phyloP scores from a whole-genome alignment of 441 rosid genomes.

The Mallotus japonicus region DNA sequence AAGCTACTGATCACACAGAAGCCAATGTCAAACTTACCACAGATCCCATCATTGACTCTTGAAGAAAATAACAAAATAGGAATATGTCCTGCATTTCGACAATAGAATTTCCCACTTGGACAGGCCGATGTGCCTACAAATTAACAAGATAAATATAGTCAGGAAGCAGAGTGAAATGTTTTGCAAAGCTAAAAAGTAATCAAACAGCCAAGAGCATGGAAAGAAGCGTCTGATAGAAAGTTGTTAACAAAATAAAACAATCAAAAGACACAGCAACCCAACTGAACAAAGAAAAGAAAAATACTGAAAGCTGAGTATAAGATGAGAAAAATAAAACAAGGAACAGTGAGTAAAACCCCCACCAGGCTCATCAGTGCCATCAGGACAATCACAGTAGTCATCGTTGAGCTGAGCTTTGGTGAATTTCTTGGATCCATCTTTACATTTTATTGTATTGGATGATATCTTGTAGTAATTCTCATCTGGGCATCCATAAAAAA shows the following conservation, averaged over 20 bases:
- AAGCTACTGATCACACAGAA: background rate
- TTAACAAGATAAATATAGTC: background rate
- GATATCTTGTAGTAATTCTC: constrained; percentile 53
- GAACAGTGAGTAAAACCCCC: background rate
- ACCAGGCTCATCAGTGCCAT: constrained; percentile 95
- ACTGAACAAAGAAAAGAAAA: background rate
- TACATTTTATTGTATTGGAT: constrained; percentile 60
- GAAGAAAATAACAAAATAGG: constrained; percentile 65
- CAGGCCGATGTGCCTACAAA: constrained; percentile 87
- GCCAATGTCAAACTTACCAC: constrained; percentile 48
- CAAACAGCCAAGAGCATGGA: background rate
- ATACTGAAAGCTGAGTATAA: background rate
- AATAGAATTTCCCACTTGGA: constrained; percentile 76
- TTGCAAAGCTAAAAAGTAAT: background rate
- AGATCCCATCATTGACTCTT: constrained; percentile 90
- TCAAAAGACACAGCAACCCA: background rate
- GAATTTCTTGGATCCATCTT: constrained; percentile 80
- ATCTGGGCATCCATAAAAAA: constrained; percentile 42
- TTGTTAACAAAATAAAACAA: background rate
- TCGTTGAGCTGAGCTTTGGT: constrained; percentile 76
- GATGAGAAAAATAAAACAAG: background rate
- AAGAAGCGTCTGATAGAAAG: background rate
- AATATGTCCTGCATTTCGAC: constrained; percentile 68
- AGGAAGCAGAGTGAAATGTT: background rate
- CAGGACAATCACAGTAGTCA: constrained; percentile 88